Evolutionary conservation across 257 asterid genomes (phyloP).

Genomic region (Solanum acaule): DNA sequence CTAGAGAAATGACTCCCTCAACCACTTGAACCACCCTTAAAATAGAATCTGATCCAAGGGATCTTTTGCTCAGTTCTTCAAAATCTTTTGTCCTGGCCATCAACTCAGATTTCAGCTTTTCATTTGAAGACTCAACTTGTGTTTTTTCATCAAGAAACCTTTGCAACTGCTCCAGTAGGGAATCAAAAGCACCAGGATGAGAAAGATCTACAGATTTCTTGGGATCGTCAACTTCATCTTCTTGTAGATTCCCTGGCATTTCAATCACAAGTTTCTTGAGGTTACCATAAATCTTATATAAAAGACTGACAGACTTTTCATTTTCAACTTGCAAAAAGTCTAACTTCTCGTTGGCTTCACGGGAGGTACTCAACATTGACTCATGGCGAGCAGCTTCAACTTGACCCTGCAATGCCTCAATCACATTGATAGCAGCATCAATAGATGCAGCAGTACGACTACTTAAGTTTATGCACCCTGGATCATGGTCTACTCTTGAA

Average conservation of each 20-base stretch:
- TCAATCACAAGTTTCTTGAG: constrained; percentile 38
- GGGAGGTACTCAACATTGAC: constrained; percentile 28
- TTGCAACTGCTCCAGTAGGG: constrained; percentile 47
- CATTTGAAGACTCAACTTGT: constrained; percentile 44
- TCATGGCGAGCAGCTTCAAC: constrained; percentile 43
- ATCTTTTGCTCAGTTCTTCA: constrained; percentile 40
- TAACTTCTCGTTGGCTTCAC: constrained; percentile 19
- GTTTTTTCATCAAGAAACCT: constrained; percentile 36
- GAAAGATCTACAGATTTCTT: constrained; percentile 33
- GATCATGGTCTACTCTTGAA: constrained; percentile 18
- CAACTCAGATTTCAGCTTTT: constrained; percentile 49
- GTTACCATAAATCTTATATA: constrained; percentile 39
- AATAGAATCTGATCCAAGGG: constrained; percentile 37
- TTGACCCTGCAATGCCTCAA: constrained; percentile 47
- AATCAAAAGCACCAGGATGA: constrained; percentile 32
- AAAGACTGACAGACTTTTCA: constrained; percentile 27
- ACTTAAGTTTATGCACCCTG: constrained; percentile 17
- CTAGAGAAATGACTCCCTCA: constrained; percentile 47
- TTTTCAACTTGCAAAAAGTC: constrained; percentile 21
- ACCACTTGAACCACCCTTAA: constrained; percentile 46
- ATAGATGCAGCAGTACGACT: constrained; percentile 47
- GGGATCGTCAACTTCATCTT: constrained; percentile 20
- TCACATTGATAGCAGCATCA: constrained; percentile 43
- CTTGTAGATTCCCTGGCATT: constrained; percentile 25
- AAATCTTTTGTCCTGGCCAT: constrained; percentile 33